Evolutionary conservation across 352 stramenopile species (phyloP), one percentile per base, ranked within the genome.

Genomic region (Albugo candida): DNA sequence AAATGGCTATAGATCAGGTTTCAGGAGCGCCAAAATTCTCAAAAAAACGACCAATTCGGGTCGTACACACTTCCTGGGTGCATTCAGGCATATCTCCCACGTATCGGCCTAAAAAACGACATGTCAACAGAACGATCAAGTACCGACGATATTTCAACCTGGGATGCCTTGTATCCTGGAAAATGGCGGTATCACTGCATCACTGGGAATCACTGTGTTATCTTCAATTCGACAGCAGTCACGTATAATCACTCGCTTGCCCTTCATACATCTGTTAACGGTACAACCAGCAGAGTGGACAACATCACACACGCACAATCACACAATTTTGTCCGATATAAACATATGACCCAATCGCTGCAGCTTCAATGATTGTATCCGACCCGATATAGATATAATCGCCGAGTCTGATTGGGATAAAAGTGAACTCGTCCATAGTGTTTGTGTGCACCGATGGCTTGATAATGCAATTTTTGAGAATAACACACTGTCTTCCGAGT

Each of bases 311-410:
- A 76, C 63, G 11, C 58, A 88, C 74, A 55, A 92, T 86, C 44
- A 92, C 75, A 54, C 74, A 87, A 56, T 87, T 84, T 45, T 70
- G 70, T 52, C 77, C 80, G 48, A 92, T 87, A 53, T 83, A 68
- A 35, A 87, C 76, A 50, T 68, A 77, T 21, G 70, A 85, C 18
- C 80, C 80, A 53, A 92, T 83, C 63, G 77, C 78, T 14, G 77
- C 75, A 27, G 72, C 80, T 52, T 92, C 77, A 17, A 92, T 69
- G 20, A 92, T 66, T 13, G 67, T 67, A 37, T 70, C 59, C 47
- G 81, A 64, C 24, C 71, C 70, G 49, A 84, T 80, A 55, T 83
- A 87, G 27, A 85, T 73, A 49, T 83, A 64, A 58, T 92, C 70
- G 8, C 78, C 76, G 24, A 92, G 58, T 53, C 82, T 85, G 46